phyloP scores from a whole-genome alignment of 2,329 filamentous ascomycete species.

The Phaeophleospora eucalypticola region DNA sequence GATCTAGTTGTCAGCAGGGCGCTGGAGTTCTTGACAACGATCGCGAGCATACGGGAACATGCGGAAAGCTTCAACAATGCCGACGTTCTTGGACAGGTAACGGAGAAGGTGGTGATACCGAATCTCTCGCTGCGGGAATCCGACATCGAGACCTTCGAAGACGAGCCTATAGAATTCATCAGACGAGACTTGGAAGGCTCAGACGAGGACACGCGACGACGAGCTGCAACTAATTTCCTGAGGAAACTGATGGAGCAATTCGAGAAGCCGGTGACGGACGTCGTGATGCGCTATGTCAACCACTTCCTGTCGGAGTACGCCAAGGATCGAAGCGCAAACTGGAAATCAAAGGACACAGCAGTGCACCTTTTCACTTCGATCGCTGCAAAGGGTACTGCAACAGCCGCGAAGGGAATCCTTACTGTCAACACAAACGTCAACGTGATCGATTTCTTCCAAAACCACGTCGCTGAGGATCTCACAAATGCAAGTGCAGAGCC shows the following conservation, averaged over 20 bases:
- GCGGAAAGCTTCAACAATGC: conserved; percentile 82
- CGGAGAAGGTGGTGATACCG: conserved; percentile 92
- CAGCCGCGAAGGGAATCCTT: conserved; percentile 83
- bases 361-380: conserved; percentile 94
- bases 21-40: conserved; percentile 86
- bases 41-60: conserved; percentile 73
- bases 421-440: conserved; percentile 72
- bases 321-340: conserved; percentile 65
- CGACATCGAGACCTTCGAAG: conserved; percentile 93
- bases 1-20: conserved; percentile 93
- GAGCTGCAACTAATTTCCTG: conserved; percentile 92
- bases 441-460: conserved; percentile 92
- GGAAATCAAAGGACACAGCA: conserved; percentile 98
- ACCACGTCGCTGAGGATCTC: conserved; percentile 84
- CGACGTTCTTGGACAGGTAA: conserved; percentile 74
- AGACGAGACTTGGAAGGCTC: conserved; percentile 91
- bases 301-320: conserved; percentile 75
- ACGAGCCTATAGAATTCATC: conserved; percentile 98
- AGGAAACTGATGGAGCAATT: conserved; percentile 85
- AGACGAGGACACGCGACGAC: conserved; percentile 85
- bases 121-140: conserved; percentile 90
- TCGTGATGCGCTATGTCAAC: conserved; percentile 82
- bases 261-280: conserved; percentile 74
- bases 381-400: conserved; percentile 84
- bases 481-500: conserved; percentile 68